Conservation (phyloP, 345 rosid species). For the Eucalyptus pauciflora region DNA sequence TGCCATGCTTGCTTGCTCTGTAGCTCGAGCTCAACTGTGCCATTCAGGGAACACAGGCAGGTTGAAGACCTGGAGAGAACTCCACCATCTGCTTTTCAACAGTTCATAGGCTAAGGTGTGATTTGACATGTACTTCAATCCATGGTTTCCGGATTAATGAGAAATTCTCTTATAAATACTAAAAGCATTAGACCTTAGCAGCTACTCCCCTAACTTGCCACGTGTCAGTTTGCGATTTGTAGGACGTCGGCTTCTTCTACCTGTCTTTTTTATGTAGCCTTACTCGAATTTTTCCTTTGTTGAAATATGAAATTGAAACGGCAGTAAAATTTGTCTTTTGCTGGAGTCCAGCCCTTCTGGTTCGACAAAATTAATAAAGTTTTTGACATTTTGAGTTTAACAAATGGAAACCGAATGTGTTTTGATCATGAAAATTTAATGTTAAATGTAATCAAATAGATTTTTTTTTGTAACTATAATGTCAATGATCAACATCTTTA, state of each 20-base stretch:
- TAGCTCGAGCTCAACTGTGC: background rate
- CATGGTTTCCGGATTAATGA: background rate
- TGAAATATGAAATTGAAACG: background rate
- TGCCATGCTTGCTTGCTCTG: background rate
- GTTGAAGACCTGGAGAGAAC: background rate
- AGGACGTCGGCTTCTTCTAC: background rate
- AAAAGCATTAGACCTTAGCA: background rate
- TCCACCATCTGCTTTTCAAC: background rate
- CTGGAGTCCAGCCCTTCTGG: background rate
- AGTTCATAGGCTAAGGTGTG: background rate
- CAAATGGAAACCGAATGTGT: fast-evolving
- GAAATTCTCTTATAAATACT: background rate
- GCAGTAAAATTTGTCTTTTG: background rate
- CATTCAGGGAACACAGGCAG: background rate
- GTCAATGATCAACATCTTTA: background rate
- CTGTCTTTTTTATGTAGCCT: background rate
- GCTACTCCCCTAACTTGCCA: background rate
- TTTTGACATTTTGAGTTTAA: background rate
- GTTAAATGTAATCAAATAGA: fast-evolving
- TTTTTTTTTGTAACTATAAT: fast-evolving
- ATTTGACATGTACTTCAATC: background rate
- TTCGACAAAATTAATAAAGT: background rate
- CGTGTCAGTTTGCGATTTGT: fast-evolving
- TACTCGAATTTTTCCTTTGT: fast-evolving
- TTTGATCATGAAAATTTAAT: background rate